Evolutionary conservation across 164 flowering plant species (phyloP).

Genomic region (Umbilicus rupestris): DNA sequence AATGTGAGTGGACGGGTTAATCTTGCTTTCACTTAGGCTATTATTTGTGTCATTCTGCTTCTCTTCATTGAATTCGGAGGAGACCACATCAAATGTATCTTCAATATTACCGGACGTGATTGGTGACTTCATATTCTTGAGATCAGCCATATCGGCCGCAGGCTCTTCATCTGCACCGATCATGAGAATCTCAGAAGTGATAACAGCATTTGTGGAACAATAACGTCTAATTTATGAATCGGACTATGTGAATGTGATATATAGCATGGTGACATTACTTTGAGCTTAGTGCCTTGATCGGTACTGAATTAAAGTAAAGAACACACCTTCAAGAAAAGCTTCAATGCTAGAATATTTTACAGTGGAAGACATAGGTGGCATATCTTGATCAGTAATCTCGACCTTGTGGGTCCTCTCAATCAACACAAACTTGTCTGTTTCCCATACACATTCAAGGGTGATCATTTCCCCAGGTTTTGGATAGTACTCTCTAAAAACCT

Average conservation of each 20-base stretch:
- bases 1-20: conserved; percentile 9
- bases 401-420: conserved; percentile 26
- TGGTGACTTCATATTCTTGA: conserved; percentile 8
- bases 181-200: not conserved
- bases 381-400: conserved; percentile 17
- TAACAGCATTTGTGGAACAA: not conserved
- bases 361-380: conserved; percentile 11
- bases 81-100: conserved; percentile 6
- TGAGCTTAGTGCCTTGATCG: not conserved
- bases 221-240: not conserved
- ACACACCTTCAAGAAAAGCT: conserved; percentile 42
- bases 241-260: too few relatives aligned
- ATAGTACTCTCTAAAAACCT: conserved; percentile 67
- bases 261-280: too few relatives aligned
- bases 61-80: conserved; percentile 7
- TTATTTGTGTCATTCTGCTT: conserved; percentile 7
- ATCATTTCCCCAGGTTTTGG: conserved; percentile 36
- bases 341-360: conserved; percentile 40
- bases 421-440: conserved; percentile 54
- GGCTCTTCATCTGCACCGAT: conserved; percentile 19
- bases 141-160: conserved; percentile 11
- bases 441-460: conserved; percentile 51
- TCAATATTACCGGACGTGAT: not conserved
- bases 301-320: not conserved
- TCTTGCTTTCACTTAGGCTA: not conserved